phyloP scores from a whole-genome alignment of 2,329 filamentous ascomycete species.

The Dryadomyces sulphureus region DNA sequence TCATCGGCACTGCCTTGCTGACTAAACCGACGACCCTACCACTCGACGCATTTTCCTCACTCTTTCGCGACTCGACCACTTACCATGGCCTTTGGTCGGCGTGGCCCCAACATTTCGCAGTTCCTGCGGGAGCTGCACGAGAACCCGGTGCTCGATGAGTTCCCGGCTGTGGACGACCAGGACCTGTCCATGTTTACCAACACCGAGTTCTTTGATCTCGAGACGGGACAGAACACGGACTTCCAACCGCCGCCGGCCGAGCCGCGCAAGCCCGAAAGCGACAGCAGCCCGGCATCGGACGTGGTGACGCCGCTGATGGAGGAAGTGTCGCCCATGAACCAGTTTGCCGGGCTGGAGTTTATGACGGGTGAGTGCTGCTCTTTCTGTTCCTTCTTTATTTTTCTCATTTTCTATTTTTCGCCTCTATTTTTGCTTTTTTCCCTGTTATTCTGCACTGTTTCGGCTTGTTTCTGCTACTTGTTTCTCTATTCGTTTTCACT shows the following conservation, averaged over 20 bases:
- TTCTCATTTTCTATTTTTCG: neutral
- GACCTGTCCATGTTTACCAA: slow-evolving; percentile 71
- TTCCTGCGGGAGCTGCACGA: slow-evolving; percentile 80
- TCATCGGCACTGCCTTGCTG: too few relatives aligned
- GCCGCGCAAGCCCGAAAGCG: slow-evolving; percentile 26
- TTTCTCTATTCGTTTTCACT: too few relatives aligned
- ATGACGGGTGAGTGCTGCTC: slow-evolving; percentile 28
- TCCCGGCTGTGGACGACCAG: slow-evolving; percentile 45
- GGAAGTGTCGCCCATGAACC: slow-evolving; percentile 27
- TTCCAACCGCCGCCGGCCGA: slow-evolving; percentile 37
- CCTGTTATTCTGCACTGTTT: neutral
- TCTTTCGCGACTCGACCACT: neutral
- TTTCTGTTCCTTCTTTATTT: neutral
- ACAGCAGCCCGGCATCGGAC: slow-evolving; percentile 12
- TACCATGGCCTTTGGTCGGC: slow-evolving; percentile 58
- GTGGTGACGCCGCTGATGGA: slow-evolving; percentile 14
- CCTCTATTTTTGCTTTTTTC: neutral
- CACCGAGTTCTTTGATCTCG: slow-evolving; percentile 68
- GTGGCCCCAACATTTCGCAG: slow-evolving; percentile 75
- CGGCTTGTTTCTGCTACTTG: neutral
- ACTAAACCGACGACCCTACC: slow-evolving; percentile 3
- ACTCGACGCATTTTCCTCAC: neutral
- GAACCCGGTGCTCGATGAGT: slow-evolving; percentile 31
- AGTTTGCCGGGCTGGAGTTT: slow-evolving; percentile 34
- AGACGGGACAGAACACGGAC: slow-evolving; percentile 46